Conservation (phyloP, 805 yeast genomes). For the Metschnikowia lunata region DNA sequence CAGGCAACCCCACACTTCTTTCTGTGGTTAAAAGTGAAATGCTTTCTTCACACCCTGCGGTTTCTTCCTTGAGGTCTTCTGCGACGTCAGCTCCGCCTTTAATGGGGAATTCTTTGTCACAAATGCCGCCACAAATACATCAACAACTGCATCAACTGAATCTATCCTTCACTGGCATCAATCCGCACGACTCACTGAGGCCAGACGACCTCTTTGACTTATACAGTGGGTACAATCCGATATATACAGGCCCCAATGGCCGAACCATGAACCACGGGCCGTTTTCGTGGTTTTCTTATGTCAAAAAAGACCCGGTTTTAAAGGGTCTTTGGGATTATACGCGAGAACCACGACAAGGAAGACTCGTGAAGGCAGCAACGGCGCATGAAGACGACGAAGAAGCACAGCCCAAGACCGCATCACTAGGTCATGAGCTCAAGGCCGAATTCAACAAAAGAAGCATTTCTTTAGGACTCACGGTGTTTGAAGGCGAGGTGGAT, state of each 20-base stretch:
- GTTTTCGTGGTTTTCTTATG: conserved; percentile 44
- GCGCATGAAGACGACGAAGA: conserved; percentile 10
- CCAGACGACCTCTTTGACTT: conserved; percentile 38
- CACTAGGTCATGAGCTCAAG: conserved; percentile 6
- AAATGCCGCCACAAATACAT: no score
- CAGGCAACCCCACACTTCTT: no score
- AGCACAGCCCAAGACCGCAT: background rate
- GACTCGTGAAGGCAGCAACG: background rate
- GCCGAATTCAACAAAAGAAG: conserved; percentile 26
- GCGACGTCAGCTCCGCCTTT: no score
- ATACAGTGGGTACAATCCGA: conserved; percentile 40
- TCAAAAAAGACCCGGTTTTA: conserved; percentile 42
- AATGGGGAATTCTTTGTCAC: no score
- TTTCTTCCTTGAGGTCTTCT: no score
- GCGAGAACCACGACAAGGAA: background rate
- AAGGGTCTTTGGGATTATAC: conserved; percentile 8
- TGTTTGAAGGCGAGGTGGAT: conserved; percentile 28
- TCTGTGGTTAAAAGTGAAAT: no score
- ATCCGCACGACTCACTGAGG: conserved; percentile 3
- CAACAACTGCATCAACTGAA: background rate
- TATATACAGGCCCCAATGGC: conserved; percentile 33
- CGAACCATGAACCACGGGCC: conserved; percentile 50
- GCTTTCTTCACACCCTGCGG: no score
- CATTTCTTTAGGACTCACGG: conserved; percentile 31
- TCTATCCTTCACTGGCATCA: background rate